phyloP scores from a whole-genome alignment of 73 alveolate species.

The Durusdinium trenchii region DNA sequence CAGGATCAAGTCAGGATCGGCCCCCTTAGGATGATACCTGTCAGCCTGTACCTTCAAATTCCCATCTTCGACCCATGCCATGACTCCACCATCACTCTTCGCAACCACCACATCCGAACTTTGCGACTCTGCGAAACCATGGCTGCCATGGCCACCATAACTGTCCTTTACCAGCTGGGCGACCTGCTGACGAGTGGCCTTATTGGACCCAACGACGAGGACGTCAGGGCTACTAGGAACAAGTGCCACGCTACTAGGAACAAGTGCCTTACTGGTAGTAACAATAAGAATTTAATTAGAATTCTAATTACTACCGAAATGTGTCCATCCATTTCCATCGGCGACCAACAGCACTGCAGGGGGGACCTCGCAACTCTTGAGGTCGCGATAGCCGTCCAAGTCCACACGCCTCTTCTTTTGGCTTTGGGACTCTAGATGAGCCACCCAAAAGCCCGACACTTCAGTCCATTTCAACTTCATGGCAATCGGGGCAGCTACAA shows the following conservation, averaged over 20 bases:
- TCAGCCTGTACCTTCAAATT: not conserved
- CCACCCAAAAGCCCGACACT: conserved; percentile 31
- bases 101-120: not conserved
- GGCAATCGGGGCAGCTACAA: too few relatives aligned
- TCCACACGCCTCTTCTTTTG: not conserved
- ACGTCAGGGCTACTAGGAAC: not conserved
- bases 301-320: not conserved
- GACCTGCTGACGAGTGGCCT: not conserved
- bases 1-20: conserved; percentile 21
- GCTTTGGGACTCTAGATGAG: not conserved
- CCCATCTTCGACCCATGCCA: not conserved
- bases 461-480: conserved; percentile 3
- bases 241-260: too few relatives aligned
- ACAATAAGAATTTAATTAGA: too few relatives aligned
- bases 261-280: too few relatives aligned
- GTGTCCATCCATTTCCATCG: not conserved
- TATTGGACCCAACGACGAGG: not conserved
- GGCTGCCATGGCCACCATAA: not conserved
- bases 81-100: conserved; percentile 35
- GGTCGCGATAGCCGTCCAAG: conserved; percentile 10
- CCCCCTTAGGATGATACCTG: not conserved
- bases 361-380: not conserved
- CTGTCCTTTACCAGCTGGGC: not conserved
- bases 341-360: not conserved
- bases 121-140: not conserved